phyloP scores from a whole-genome alignment of 176 grass and related monocot genomes.

The Carex scoparia region DNA sequence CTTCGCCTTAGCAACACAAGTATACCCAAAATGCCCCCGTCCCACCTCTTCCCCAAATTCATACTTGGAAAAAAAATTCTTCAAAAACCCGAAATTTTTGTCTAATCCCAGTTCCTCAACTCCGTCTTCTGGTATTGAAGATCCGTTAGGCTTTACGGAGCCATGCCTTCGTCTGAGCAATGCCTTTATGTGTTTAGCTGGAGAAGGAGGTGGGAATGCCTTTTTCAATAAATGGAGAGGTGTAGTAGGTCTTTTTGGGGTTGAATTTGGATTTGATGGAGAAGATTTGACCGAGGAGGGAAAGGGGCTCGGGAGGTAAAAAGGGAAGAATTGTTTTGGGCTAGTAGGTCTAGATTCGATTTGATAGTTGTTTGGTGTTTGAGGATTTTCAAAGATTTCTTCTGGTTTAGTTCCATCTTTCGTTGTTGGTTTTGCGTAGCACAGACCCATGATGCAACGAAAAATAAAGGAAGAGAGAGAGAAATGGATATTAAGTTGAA shows the following conservation, averaged over 20 bases:
- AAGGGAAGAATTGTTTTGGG: constrained; percentile 57
- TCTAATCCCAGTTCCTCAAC: constrained; percentile 56
- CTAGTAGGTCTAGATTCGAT: constrained; percentile 27
- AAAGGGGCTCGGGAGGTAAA: constrained; percentile 61
- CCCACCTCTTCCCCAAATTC: constrained; percentile 70
- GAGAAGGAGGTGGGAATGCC: constrained; percentile 58
- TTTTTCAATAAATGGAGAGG: constrained; percentile 37
- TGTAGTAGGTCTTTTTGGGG: constrained; percentile 32
- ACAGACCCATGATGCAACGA: constrained; percentile 46
- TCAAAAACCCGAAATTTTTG: constrained; percentile 74
- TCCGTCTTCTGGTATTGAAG: constrained; percentile 56
- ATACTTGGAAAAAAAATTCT: constrained; percentile 59
- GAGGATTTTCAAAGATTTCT: constrained; percentile 25
- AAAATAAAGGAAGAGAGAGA: constrained; percentile 8
- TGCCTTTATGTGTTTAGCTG: constrained; percentile 79
- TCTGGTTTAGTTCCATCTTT: constrained; percentile 26
- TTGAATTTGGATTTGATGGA: constrained; percentile 39
- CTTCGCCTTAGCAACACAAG: constrained; percentile 64
- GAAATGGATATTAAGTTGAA: constrained; percentile 3
- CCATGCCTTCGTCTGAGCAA: constrained; percentile 66
- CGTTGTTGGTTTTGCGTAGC: constrained; percentile 50
- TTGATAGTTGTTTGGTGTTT: constrained; percentile 2
- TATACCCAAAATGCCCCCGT: constrained; percentile 77
- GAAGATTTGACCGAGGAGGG: constrained; percentile 49
- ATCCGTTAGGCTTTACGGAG: constrained; percentile 59